Evolutionary conservation across 768 basidiomycete genomes (phyloP).

Genomic region (Hypsizygus marmoreus): DNA sequence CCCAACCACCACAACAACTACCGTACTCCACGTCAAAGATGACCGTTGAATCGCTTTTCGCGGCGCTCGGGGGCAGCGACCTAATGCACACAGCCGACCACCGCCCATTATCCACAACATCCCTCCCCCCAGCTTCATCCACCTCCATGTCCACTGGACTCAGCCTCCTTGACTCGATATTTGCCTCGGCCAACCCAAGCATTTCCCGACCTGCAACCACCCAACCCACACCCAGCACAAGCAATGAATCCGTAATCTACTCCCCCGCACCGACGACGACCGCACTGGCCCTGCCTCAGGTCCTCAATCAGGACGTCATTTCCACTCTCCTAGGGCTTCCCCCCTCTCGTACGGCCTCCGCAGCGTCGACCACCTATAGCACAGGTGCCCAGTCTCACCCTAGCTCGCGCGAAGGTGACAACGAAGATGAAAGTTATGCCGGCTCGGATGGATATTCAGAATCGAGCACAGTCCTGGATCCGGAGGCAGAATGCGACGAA

Average conservation of each 20-base stretch:
- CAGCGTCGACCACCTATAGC: slow-evolving; percentile 33
- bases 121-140: slow-evolving; percentile 18
- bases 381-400: slow-evolving; percentile 38
- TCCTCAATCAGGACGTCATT: slow-evolving; percentile 73
- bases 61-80: slow-evolving; percentile 30
- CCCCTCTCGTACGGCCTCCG: slow-evolving; percentile 43
- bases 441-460: slow-evolving; percentile 43
- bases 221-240: slow-evolving; percentile 8
- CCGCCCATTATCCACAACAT: slow-evolving; percentile 10
- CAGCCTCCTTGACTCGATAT: slow-evolving; percentile 66
- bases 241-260: slow-evolving; percentile 34
- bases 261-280: slow-evolving; percentile 59
- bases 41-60: slow-evolving; percentile 52
- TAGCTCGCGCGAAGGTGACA: slow-evolving; percentile 59
- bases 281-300: slow-evolving; percentile 59
- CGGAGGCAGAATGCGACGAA: slow-evolving; percentile 29
- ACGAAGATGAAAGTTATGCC: slow-evolving; percentile 44
- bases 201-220: slow-evolving; percentile 18
- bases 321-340: slow-evolving; percentile 61
- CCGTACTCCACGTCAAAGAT: slow-evolving; percentile 39
- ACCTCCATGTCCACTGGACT: slow-evolving; percentile 47
- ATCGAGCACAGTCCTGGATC: slow-evolving; percentile 43
- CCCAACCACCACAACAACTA: no score
- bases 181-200: slow-evolving; percentile 59
- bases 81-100: slow-evolving; percentile 14